phyloP scores from a whole-genome alignment of 441 rosid species.

The Bocquillonia castaneifolia region DNA sequence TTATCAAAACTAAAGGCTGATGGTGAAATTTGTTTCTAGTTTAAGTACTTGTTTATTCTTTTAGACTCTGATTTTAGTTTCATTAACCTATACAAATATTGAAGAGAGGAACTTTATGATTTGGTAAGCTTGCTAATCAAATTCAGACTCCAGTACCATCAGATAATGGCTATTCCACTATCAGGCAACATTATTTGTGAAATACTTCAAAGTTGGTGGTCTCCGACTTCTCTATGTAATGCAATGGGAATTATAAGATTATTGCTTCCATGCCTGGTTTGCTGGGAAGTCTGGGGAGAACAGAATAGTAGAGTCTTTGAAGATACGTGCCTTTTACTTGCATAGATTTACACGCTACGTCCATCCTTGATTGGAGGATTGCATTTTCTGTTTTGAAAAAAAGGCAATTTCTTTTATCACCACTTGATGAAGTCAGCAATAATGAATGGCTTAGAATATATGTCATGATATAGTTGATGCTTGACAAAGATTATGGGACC shows the following conservation, averaged over 20 bases:
- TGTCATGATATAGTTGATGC: not conserved
- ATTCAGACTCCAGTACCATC: slow-evolving; percentile 32
- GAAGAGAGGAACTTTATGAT: slow-evolving; percentile 18
- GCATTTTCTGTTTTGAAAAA: slow-evolving; percentile 2
- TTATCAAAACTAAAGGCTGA: not conserved
- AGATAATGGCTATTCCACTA: slow-evolving; percentile 37
- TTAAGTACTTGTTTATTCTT: not conserved
- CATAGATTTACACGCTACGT: slow-evolving; percentile 12
- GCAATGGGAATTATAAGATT: slow-evolving; percentile 32
- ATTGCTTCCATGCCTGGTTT: slow-evolving; percentile 37
- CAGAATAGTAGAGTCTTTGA: slow-evolving; percentile 29
- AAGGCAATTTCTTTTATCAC: no score
- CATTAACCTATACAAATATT: slow-evolving; percentile 9
- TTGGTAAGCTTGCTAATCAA: slow-evolving; percentile 28
- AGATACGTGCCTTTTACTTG: slow-evolving; percentile 30
- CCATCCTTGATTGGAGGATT: slow-evolving; percentile 19
- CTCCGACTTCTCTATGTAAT: slow-evolving; percentile 27
- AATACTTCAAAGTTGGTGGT: slow-evolving; percentile 33
- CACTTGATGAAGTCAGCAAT: not conserved
- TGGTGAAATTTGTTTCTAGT: slow-evolving; percentile 5
- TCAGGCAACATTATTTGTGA: slow-evolving; percentile 33
- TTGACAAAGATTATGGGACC: not conserved
- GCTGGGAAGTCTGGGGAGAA: slow-evolving; percentile 35
- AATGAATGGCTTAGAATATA: not conserved
- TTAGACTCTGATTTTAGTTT: slow-evolving; percentile 2